phyloP scores from a whole-genome alignment of 2,329 filamentous ascomycete species.

The Tolypocladium amazonense region DNA sequence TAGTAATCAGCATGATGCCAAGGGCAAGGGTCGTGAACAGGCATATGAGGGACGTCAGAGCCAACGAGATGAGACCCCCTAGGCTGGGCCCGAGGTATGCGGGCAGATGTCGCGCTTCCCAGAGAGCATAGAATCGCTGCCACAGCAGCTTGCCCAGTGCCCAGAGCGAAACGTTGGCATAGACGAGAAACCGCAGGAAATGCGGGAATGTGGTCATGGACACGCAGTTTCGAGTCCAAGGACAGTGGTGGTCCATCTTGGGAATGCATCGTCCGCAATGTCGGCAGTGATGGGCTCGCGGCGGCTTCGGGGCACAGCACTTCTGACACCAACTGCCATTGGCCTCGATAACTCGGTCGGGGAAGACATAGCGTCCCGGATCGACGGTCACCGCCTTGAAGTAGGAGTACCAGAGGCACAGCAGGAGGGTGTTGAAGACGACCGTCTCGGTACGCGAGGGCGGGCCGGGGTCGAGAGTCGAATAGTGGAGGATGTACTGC shows the following conservation, averaged over 20 bases:
- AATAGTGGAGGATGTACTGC: slow-evolving; percentile 56
- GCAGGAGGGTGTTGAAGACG: slow-evolving; percentile 56
- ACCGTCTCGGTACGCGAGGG: slow-evolving; percentile 44
- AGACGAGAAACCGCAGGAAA: slow-evolving; percentile 69
- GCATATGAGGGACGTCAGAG: slow-evolving; percentile 47
- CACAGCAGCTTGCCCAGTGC: slow-evolving; percentile 50
- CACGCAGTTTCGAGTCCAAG: slow-evolving; percentile 77
- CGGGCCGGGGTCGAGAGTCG: slow-evolving; percentile 47
- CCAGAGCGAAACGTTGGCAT: slow-evolving; percentile 55
- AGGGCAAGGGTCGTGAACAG: slow-evolving; percentile 52
- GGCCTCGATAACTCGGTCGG: slow-evolving; percentile 21
- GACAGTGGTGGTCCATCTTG: slow-evolving; percentile 81
- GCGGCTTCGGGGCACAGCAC: slow-evolving; percentile 64
- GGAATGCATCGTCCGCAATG: slow-evolving; percentile 65
- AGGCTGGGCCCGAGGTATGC: slow-evolving; percentile 62
- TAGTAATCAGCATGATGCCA: slow-evolving; percentile 52
- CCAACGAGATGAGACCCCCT: slow-evolving; percentile 47
- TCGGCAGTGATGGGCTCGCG: slow-evolving; percentile 72
- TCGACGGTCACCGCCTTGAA: slow-evolving; percentile 47
- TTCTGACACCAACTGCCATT: slow-evolving; percentile 59
- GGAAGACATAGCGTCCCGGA: slow-evolving; percentile 43
- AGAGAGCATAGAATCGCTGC: slow-evolving; percentile 48
- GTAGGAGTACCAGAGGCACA: slow-evolving; percentile 60
- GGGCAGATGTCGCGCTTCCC: slow-evolving; percentile 55
- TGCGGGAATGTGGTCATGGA: slow-evolving; percentile 73